Evolutionary conservation across 2,329 filamentous ascomycete species (phyloP), one percentile per base, ranked within the genome.

Genomic region (Penicillium sp.): DNA sequence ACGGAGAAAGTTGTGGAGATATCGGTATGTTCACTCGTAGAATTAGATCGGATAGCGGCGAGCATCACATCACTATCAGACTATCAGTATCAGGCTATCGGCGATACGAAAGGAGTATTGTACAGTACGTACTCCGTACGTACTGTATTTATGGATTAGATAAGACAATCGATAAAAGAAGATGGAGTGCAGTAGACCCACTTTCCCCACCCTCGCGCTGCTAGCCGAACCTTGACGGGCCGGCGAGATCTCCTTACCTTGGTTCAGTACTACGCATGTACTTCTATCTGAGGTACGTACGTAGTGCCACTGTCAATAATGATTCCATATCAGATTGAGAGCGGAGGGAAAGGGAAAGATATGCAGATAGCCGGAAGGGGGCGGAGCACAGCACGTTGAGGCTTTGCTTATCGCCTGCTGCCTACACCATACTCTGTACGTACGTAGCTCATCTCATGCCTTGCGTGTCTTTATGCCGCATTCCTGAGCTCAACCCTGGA

Each of bases 141-240:
- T n/a, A n/a, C n/a, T n/a, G n/a, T n/a, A n/a, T n/a, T n/a, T n/a
- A n/a, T n/a, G 2, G 8, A 3, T 8, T 16, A 35, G 35, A 40
- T 40, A 40, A 40, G 35, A 40, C 14, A n/a, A 38, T 38, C 14
- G 33, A 38, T 38, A 38, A 38, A 4, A 11, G 3, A 38, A 38
- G 33, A 38, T 38, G 33, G 33, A 23, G 43, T 47, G 12, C 20
- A 26, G 26, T 11, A 47, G 43, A 46, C 52, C 56, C 52, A 45
- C 61, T 60, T 62, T 58, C 63, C 64, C 64, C 65, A 65, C 64
- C 57, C 60, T 60, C 58, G 57, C 47, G 45, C 48, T 24, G 24
- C 56, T 55, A 47, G 56, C 56, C 56, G 56, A 55, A 52, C 52
- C 56, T 45, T 54, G 30, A 52, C 52, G 56, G 56, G 40, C 50